Evolutionary conservation across 2,329 filamentous ascomycete species (phyloP).

Genomic region (Zymoseptoria tritici): DNA sequence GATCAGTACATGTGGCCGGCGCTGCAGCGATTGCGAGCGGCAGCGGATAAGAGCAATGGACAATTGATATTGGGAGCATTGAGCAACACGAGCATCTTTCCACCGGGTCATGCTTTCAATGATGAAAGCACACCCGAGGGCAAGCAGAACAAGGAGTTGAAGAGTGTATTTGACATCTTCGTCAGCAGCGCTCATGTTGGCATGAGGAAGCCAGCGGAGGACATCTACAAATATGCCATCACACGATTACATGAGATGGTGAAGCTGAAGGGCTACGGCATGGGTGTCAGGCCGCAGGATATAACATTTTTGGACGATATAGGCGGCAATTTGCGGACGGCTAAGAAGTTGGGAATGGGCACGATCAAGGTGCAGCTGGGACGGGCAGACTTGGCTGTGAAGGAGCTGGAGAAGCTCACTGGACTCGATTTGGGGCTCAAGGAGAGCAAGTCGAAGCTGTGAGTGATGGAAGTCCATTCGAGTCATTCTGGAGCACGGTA

Average conservation of each 20-base stretch:
- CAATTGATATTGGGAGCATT: conserved; percentile 71
- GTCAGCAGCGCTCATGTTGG: conserved; percentile 81
- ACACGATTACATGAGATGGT: conserved; percentile 58
- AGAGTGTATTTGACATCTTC: conserved; percentile 73
- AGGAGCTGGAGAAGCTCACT: conserved; percentile 67
- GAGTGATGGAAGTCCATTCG: background rate
- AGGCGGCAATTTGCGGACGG: conserved; percentile 82
- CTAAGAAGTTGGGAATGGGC: conserved; percentile 62
- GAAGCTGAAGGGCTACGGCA: conserved; percentile 46
- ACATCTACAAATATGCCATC: conserved; percentile 71
- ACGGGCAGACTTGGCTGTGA: conserved; percentile 70
- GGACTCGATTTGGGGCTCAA: conserved; percentile 55
- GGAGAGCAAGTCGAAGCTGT: conserved; percentile 15
- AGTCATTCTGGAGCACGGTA: background rate
- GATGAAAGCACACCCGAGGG: conserved; percentile 36
- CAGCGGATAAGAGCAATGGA: conserved; percentile 23
- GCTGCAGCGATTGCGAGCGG: conserved; percentile 54
- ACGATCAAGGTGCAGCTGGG: conserved; percentile 83
- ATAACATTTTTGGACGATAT: conserved; percentile 90
- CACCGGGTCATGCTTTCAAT: conserved; percentile 62
- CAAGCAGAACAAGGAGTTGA: conserved; percentile 45
- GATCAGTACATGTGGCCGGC: conserved; percentile 90
- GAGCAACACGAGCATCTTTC: conserved; percentile 86
- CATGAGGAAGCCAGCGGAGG: conserved; percentile 75
- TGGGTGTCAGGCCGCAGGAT: conserved; percentile 54